phyloP scores from a whole-genome alignment of 1,139 yeast species.

The Tardiomyces depauwii region DNA sequence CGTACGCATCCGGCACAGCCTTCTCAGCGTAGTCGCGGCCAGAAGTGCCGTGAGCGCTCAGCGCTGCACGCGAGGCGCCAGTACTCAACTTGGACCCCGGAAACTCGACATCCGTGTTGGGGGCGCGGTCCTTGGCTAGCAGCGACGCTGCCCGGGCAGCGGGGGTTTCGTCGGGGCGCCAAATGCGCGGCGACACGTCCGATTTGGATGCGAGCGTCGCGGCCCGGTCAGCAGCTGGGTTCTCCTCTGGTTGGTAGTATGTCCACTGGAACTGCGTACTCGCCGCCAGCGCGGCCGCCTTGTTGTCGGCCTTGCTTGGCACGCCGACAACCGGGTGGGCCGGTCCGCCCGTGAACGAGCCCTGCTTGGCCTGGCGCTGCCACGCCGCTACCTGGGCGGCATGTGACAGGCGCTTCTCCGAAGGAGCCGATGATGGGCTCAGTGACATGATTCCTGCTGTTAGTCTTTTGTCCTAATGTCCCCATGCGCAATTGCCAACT shows the following conservation, averaged over 20 bases:
- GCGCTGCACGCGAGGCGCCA: constrained; percentile 20
- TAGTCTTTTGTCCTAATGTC: neutral
- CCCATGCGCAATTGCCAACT: no score
- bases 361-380: constrained; percentile 67
- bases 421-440: neutral
- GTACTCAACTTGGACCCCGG: constrained; percentile 6
- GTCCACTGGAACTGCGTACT: constrained; percentile 23
- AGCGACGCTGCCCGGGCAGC: constrained; percentile 39
- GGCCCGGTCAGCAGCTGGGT: constrained; percentile 25
- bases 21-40: constrained; percentile 26
- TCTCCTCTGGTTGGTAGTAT: constrained; percentile 25
- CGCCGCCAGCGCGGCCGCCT: constrained; percentile 29
- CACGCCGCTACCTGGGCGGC: constrained; percentile 39
- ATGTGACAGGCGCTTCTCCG: neutral
- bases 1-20: constrained; percentile 27
- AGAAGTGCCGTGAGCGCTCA: constrained; percentile 19
- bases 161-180: constrained; percentile 22
- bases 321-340: constrained; percentile 63
- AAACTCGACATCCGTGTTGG: constrained; percentile 11
- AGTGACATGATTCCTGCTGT: neutral
- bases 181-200: constrained; percentile 19
- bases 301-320: constrained; percentile 23
- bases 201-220: constrained; percentile 26
- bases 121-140: constrained; percentile 31
- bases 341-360: constrained; percentile 55